Conservation (phyloP, 1,284 basidiomycete species). For the Puccinia hordei region DNA sequence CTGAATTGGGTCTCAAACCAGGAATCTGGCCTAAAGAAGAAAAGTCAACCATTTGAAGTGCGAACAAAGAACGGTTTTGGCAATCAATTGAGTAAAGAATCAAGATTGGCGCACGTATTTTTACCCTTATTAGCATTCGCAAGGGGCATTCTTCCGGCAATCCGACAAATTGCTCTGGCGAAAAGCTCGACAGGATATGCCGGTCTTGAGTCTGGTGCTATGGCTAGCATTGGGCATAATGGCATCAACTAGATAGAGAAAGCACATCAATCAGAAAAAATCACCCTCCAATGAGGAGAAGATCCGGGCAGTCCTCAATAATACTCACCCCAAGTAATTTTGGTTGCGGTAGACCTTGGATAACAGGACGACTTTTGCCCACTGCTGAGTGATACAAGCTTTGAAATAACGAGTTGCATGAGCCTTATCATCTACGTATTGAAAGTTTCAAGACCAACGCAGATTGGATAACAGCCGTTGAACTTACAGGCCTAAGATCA, state of each 20-base stretch:
- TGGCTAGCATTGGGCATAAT: constrained; percentile 49
- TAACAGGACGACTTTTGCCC: not conserved
- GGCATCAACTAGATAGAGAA: constrained; percentile 33
- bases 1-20: constrained; percentile 30
- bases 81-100: not conserved
- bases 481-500: constrained; percentile 21
- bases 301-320: not conserved
- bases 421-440: not conserved
- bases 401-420: not conserved
- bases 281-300: too few species aligned
- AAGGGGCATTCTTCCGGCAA: constrained; percentile 42
- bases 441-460: not conserved
- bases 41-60: not conserved
- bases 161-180: not conserved
- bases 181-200: constrained; percentile 17
- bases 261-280: not conserved
- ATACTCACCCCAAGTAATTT: constrained; percentile 48
- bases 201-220: constrained; percentile 42
- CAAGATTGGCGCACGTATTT: constrained; percentile 30
- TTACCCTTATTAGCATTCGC: constrained; percentile 44
- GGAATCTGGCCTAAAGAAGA: constrained; percentile 28
- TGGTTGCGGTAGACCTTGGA: not conserved
- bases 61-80: not conserved
- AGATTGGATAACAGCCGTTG: not conserved
- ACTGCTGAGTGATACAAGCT: constrained; percentile 41